Evolutionary conservation across 73 alveolate genomes (phyloP), one percentile per base, ranked within the genome.

Genomic region (Paramecium sexaurelia): DNA sequence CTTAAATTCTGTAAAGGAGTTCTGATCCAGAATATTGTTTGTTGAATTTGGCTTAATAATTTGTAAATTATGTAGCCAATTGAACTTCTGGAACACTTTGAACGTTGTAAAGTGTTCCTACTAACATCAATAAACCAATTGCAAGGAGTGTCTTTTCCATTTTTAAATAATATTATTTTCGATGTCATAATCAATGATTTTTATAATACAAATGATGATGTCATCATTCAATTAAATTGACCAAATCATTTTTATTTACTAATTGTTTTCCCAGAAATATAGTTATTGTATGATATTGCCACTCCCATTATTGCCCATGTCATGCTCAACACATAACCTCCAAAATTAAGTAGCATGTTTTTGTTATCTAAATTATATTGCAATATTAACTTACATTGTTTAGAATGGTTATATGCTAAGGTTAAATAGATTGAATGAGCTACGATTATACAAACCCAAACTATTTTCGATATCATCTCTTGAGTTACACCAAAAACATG

Each of bases 291-390:
- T 26, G 84, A 66, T 11, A 66, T 22, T 3, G 39, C 20, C 22
- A 73, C 87, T 36, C 87, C 87, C 13, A 39, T 3, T 20, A 33
- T 22, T 15, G 61, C 87, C 87, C 87, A 73, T 5, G 87, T 5
- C 56, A 36, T 36, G 19, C 87, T 73, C 5, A 73, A 36, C 22
- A 73, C 32, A 17, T 73, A 73, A 17, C 37, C 87, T 27, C 66
- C 87, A 61, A 61, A 61, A 61, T 29, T 61, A 11, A 61, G 9
- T 61, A 61, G 3, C 39, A 61, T 24, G 5, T 51, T 51, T 17
- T 51, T 51, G 67, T 51, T 51, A 22, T 51, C 67, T 51, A 66
- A 33, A 73, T 36, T 73, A 36, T 33, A 17, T 11, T 3, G 35
- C 10, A 69, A 3, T 27, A 9, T 29, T n/a, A 15, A n/a, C 13